phyloP scores from a whole-genome alignment of 768 basidiomycete genomes.

The Nidula microcarpa region DNA sequence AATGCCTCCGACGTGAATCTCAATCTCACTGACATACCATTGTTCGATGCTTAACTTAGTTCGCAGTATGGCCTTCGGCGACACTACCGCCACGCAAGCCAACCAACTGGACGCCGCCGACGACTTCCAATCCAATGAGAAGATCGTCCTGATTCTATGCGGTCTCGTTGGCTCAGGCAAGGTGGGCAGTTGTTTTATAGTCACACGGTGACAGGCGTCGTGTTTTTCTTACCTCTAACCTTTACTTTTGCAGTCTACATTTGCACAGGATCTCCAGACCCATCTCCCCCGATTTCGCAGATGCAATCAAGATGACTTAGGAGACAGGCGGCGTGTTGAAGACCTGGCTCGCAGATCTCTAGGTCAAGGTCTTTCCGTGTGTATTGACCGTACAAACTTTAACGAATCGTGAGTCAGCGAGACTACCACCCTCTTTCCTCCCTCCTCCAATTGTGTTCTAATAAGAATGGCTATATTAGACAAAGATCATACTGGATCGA shows the following conservation, averaged over 20 bases:
- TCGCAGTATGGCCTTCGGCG: background rate
- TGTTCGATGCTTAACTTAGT: background rate
- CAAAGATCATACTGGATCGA: constrained; percentile 74
- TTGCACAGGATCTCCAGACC: constrained; percentile 65
- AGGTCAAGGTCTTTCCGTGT: constrained; percentile 61
- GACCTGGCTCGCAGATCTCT: constrained; percentile 49
- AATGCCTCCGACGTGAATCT: too few relatives aligned
- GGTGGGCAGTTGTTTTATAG: constrained; percentile 27
- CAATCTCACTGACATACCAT: background rate
- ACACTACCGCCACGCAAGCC: background rate
- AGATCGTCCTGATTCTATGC: constrained; percentile 66
- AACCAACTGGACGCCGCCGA: background rate
- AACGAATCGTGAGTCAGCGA: constrained; percentile 50
- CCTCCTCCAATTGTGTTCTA: background rate
- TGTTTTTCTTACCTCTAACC: background rate
- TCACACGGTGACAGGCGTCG: background rate
- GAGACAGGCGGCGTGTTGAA: constrained; percentile 65
- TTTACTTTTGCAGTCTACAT: constrained; percentile 43
- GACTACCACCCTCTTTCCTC: background rate
- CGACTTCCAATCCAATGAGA: constrained; percentile 25
- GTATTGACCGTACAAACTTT: constrained; percentile 78
- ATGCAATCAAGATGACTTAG: constrained; percentile 82
- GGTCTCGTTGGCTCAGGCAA: constrained; percentile 77
- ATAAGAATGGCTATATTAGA: constrained; percentile 28
- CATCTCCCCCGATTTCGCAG: constrained; percentile 60